Base-by-base conservation (phyloP, 2,329 filamentous ascomycete species). In the Botrytis porri region DNA sequence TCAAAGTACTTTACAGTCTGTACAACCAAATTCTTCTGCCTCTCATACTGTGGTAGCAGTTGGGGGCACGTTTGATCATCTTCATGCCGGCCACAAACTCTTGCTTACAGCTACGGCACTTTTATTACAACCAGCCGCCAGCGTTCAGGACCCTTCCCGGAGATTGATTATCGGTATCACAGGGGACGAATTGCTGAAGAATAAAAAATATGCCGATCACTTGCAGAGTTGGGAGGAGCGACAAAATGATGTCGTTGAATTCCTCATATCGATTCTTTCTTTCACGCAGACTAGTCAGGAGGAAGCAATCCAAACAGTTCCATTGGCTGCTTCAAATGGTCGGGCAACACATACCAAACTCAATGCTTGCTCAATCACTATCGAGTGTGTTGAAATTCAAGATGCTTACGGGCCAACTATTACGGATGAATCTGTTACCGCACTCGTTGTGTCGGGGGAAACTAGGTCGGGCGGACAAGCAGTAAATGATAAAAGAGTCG, bases 21-120 rank as follows among this genome's bases (percentile, higher is more conserved):
- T 48, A 41, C 37, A 64, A 59, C 48, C 77, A 29, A 73, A 69
- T 25, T 75, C 75, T 10, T 67, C 78, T 4, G 71, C 76, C 9
- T 61, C 73, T 35, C 88, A 93, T 81, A 83, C 85, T 74, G 87
- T 88, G 22, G 92, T 97, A 67, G 93, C 92, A 70, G 88, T 98
- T 20, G 96, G 95, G 43, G 96, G 96, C 16, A 99, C 96, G 0
- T 99, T 98, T 83, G 96, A 99, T 81, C 94, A 98, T 82, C 87
- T 99, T 35, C 96, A 99, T 81, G 90, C 93, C 6, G 96, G 96
- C 9, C 96, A 99, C 84, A 99, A 98, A 83, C 86, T 98, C n/a
- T 88, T 99, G 32, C 88, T 99, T 32, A 94, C 95, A n/a, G 95
- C 95, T 75, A 93, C 92, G 0, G 88, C 91, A 0, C 88, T 98